A percentile compares a stretch with the other conserved stretches of the same genome.
Evolutionary conservation across 2,329 filamentous ascomycete species (phyloP).

Genomic region (Xylaria sp.): DNA sequence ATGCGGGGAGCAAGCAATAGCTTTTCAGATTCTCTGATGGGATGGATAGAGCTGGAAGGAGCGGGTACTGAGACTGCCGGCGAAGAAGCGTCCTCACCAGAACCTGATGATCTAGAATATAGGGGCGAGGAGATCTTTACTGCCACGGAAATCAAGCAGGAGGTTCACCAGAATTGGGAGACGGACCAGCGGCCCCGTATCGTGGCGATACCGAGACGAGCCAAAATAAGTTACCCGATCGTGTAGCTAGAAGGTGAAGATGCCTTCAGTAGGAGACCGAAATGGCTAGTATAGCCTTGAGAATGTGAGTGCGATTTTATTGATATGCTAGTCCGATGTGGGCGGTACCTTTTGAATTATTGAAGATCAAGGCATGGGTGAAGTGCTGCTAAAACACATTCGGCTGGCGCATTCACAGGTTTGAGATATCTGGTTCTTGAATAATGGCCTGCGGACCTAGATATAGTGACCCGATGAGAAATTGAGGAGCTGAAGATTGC

Average conservation of each 20-base stretch:
- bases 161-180: conserved; percentile 2
- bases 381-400: background rate
- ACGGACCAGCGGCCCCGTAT: conserved; percentile 25
- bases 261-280: background rate
- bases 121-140: conserved; percentile 21
- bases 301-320: conserved; percentile 13
- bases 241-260: background rate
- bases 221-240: background rate
- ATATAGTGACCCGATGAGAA: conserved; percentile 7
- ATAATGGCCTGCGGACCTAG: background rate
- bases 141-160: conserved; percentile 30
- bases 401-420: background rate
- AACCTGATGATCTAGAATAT: conserved; percentile 8
- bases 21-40: background rate
- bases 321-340: conserved; percentile 5
- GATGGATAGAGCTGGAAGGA: conserved; percentile 31
- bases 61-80: background rate
- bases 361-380: background rate
- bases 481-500: background rate
- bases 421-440: background rate
- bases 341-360: conserved; percentile 27
- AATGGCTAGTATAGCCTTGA: conserved; percentile 1
- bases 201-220: conserved; percentile 33
- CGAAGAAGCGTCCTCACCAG: conserved; percentile 3
- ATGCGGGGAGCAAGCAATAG: background rate